These are phyloP conservation scores for Mycena leptocephala DNA, from an alignment of 768 basidiomycete species.

Conservation along the genomic window DNA sequence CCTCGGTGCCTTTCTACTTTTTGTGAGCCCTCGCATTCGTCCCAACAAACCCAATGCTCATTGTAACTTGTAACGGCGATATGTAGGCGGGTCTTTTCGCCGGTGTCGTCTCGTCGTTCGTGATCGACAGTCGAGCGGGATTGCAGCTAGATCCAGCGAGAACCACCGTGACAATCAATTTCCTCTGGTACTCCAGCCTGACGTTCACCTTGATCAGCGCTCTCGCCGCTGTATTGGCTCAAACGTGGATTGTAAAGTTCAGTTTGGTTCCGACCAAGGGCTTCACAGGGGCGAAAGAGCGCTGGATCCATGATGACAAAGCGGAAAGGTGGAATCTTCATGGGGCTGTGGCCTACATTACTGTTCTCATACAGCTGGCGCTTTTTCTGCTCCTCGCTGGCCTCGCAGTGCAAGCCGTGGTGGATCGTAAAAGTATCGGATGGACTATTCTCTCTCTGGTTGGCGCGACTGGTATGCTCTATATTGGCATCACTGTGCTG, in stretches of 20 bases:
- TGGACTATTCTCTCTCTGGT: slow-evolving; percentile 14
- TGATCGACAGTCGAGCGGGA: slow-evolving; percentile 3
- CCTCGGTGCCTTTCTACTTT: slow-evolving; percentile 9
- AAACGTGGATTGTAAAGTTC: slow-evolving; percentile 13
- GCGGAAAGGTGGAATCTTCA: slow-evolving; percentile 7
- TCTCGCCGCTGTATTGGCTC: slow-evolving; percentile 11
- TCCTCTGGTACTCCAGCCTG: slow-evolving; percentile 17
- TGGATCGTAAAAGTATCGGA: background rate
- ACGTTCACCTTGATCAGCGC: slow-evolving; percentile 22
- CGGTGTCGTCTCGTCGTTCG: slow-evolving; percentile 11
- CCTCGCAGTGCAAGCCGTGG: background rate
- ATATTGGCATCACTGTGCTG: slow-evolving; percentile 7
- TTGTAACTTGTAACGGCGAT: background rate
- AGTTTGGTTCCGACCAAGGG: slow-evolving; percentile 3
- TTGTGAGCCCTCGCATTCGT: background rate
- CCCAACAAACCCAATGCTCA: background rate
- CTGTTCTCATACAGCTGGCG: slow-evolving; percentile 7
- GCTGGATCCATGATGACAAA: slow-evolving; percentile 17
- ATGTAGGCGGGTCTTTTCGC: slow-evolving; percentile 13
- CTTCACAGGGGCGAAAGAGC: slow-evolving; percentile 1
- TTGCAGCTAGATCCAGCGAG: background rate
- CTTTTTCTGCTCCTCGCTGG: slow-evolving; percentile 10
- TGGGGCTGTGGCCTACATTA: background rate
- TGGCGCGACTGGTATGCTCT: background rate
- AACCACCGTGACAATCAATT: slow-evolving; percentile 10